Conservation (phyloP, 164 flowering plant genomes). For the Warburgia ugandensis region DNA sequence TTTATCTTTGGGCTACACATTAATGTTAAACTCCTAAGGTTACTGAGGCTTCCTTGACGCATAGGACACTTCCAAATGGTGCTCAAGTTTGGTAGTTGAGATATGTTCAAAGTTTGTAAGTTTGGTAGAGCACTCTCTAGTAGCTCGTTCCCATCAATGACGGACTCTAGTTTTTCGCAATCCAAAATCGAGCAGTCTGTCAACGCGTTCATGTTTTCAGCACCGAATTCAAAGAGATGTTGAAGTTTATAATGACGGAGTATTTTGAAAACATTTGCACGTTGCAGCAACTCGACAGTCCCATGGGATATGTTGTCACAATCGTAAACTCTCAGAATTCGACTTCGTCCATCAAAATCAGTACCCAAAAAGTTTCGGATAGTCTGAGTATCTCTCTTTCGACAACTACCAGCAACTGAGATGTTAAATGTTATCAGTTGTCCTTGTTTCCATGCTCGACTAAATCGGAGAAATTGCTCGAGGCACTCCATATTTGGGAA, state of each 20-base stretch:
- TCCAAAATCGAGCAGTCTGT: constrained; percentile 7
- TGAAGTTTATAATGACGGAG: constrained; percentile 4
- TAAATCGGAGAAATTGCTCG: not conserved
- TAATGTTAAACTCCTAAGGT: constrained; percentile 3
- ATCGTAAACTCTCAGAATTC: constrained; percentile 3
- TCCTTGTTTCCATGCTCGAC: not conserved
- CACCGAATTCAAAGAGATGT: constrained; percentile 10
- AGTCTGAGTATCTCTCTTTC: no score
- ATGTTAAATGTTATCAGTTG: not conserved
- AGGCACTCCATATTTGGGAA: constrained; percentile 10
- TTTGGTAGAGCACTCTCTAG: not conserved
- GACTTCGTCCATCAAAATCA: not conserved
- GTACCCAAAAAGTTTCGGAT: no score
- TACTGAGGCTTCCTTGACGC: not conserved
- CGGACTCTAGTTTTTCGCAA: constrained; percentile 9
- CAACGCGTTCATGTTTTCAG: constrained; percentile 3
- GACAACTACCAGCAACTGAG: no score
- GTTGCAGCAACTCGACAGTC: not conserved
- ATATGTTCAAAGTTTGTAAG: not conserved
- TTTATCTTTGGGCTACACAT: no score
- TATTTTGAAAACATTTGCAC: constrained; percentile 2
- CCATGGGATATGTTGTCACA: not conserved
- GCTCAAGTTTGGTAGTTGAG: not conserved
- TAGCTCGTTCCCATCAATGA: constrained; percentile 2
- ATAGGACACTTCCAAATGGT: constrained; percentile 6